Percentiles rank a stretch among this genome's conserved stretches.
Evolutionary conservation across 2,329 filamentous ascomycete species (phyloP).

Genomic region (Cytospora paraplurivora): DNA sequence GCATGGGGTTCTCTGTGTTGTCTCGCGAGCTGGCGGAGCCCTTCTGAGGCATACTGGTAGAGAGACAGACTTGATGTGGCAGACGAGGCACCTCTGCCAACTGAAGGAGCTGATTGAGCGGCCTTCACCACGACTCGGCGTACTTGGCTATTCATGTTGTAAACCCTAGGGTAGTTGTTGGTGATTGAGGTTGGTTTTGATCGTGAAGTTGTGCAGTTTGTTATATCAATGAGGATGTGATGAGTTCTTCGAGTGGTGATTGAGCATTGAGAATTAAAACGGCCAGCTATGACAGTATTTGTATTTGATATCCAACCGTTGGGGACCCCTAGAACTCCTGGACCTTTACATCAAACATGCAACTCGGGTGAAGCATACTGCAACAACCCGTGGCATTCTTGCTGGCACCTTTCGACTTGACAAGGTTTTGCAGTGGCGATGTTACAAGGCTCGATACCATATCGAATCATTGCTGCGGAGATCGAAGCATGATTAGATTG

Average conservation of each 20-base stretch:
- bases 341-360: neutral
- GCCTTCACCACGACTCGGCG: slow-evolving; percentile 14
- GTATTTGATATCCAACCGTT: neutral
- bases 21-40: slow-evolving; percentile 8
- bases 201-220: neutral
- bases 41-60: slow-evolving; percentile 15
- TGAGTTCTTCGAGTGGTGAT: neutral
- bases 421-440: neutral
- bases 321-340: neutral
- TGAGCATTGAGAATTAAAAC: neutral
- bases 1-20: slow-evolving; percentile 10
- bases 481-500: slow-evolving; percentile 2
- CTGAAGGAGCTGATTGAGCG: slow-evolving; percentile 14
- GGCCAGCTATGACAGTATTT: neutral
- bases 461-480: neutral
- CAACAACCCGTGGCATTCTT: neutral
- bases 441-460: neutral
- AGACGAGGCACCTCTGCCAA: slow-evolving; percentile 13
- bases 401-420: neutral
- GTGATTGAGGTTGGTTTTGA: neutral
- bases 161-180: neutral
- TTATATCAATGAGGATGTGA: neutral
- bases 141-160: slow-evolving; percentile 16
- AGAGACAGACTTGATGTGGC: slow-evolving; percentile 13
- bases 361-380: neutral